These are phyloP conservation scores for Dryas alaskensis DNA, from an alignment of 306 rosid species.

Conservation along the genomic window DNA sequence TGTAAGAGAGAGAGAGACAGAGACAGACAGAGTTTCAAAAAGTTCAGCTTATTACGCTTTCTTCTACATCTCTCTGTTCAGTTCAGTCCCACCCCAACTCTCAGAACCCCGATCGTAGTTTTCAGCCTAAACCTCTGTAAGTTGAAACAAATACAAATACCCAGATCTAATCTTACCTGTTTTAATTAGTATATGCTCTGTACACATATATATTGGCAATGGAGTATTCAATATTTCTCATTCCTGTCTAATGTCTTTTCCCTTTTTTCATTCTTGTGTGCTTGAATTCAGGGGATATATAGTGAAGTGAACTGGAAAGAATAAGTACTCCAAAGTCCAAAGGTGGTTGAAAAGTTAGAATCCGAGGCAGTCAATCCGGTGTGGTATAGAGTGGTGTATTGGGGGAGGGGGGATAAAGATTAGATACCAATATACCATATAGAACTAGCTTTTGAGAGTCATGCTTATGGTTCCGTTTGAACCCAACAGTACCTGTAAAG, in stretches of 20 bases:
- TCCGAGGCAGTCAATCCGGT: slow-evolving; percentile 66
- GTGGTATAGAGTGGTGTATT: slow-evolving; percentile 3
- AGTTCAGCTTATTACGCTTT: not conserved
- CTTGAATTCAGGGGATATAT: slow-evolving; percentile 39
- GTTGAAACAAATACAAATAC: slow-evolving; percentile 18
- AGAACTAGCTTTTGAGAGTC: slow-evolving; percentile 48
- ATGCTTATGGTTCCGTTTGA: slow-evolving; percentile 35
- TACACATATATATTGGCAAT: not conserved
- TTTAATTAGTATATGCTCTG: not conserved
- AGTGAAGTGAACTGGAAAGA: slow-evolving; percentile 17
- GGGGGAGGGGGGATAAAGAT: no score
- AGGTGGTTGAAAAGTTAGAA: slow-evolving; percentile 63
- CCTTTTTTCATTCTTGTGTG: slow-evolving; percentile 26
- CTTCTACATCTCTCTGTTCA: not conserved
- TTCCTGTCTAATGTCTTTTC: not conserved
- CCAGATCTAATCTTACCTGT: slow-evolving; percentile 23
- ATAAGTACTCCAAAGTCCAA: slow-evolving; percentile 18
- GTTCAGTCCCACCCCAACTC: slow-evolving; percentile 1
- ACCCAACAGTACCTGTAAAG: slow-evolving; percentile 29
- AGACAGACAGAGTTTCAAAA: slow-evolving; percentile 11
- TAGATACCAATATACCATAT: slow-evolving; percentile 33
- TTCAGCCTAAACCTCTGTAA: slow-evolving; percentile 3
- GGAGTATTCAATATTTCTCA: no score
- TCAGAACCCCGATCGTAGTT: slow-evolving; percentile 7
- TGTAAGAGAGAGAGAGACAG: not conserved